Percentiles rank a stretch among this genome's conserved stretches.
These are phyloP conservation scores for Novymonas esmeraldas DNA, from an alignment of 208 protist genomes.

Conservation along the genomic window DNA sequence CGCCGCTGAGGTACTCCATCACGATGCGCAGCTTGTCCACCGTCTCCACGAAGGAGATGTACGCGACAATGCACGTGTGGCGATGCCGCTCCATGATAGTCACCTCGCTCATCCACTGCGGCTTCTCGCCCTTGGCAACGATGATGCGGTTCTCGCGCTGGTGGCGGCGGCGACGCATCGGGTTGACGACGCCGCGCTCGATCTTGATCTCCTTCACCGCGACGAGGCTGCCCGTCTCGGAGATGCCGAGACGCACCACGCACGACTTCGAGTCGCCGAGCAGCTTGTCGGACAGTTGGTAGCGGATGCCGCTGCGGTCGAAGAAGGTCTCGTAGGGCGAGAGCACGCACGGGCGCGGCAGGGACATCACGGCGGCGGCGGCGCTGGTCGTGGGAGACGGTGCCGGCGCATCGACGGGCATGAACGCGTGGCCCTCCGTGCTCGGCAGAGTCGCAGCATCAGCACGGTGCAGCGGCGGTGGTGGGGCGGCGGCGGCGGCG, in stretches of 20 bases:
- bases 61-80: constrained; percentile 94
- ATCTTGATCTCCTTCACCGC: constrained; percentile 61
- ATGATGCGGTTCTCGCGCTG: constrained; percentile 33
- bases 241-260: constrained; percentile 62
- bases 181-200: constrained; percentile 14
- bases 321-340: constrained; percentile 30
- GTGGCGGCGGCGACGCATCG: constrained; percentile 20
- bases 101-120: constrained; percentile 49
- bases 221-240: constrained; percentile 57
- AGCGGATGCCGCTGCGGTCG: constrained; percentile 44
- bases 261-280: constrained; percentile 53
- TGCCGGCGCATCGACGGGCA: no score
- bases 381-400: no score
- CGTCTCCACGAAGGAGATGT: constrained; percentile 84
- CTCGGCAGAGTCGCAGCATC: no score
- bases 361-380: neutral
- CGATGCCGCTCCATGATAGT: constrained; percentile 57
- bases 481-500: neutral
- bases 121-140: constrained; percentile 15
- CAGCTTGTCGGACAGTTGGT: constrained; percentile 45
- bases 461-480: no score
- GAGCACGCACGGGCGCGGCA: neutral
- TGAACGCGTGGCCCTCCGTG: no score
- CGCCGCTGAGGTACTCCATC: constrained; percentile 86
- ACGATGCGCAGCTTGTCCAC: constrained; percentile 55